Evolutionary conservation across 2,329 filamentous ascomycete genomes (phyloP).

Genomic region (Dryadomyces quercus-mongolicae): DNA sequence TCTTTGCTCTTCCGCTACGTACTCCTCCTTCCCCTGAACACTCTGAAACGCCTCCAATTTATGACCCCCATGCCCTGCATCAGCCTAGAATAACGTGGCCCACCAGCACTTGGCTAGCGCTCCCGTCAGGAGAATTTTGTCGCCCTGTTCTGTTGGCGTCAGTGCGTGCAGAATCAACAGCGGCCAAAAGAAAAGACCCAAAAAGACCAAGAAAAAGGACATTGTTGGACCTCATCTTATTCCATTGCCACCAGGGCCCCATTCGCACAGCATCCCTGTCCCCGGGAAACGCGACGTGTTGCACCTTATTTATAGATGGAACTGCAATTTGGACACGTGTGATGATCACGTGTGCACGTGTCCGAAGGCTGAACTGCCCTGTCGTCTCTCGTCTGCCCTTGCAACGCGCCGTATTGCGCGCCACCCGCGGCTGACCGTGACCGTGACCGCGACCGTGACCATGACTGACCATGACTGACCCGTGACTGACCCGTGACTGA

Average conservation of each 20-base stretch:
- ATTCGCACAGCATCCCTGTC: background rate
- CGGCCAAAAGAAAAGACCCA: too few relatives aligned
- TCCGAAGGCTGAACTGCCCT: too few relatives aligned
- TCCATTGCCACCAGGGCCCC: background rate
- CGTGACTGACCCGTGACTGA: too few relatives aligned
- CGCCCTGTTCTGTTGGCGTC: background rate
- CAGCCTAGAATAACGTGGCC: background rate
- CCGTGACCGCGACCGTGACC: too few relatives aligned
- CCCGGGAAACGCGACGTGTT: background rate
- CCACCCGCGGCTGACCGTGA: too few relatives aligned
- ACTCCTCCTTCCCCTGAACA: background rate
- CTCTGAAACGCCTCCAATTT: constrained; percentile 3
- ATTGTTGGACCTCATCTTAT: background rate
- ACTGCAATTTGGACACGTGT: background rate
- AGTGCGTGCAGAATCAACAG: background rate
- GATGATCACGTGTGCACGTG: background rate
- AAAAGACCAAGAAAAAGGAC: too few relatives aligned
- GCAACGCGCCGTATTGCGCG: background rate
- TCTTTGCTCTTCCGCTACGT: background rate
- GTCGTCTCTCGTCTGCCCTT: too few relatives aligned
- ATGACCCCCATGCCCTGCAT: background rate
- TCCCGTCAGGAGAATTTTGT: background rate
- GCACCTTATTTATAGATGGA: background rate
- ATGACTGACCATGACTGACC: too few relatives aligned
- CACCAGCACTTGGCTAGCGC: constrained; percentile 1